Conservation (phyloP, 768 basidiomycete species). For the Amanita pallidorosea region DNA sequence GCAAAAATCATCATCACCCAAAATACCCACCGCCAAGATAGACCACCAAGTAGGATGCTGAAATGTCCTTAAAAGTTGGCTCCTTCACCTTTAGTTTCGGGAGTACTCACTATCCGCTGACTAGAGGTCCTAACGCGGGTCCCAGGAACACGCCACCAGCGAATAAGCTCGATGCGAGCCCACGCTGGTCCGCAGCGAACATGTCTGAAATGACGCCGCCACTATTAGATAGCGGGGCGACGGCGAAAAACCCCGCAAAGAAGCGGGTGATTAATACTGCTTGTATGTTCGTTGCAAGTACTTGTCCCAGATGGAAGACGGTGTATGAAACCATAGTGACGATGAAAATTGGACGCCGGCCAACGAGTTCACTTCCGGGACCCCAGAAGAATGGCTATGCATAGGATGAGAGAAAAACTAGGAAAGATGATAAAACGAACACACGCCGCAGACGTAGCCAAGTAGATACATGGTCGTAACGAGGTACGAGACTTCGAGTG, state of each 20-base stretch:
- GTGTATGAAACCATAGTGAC: slow-evolving; percentile 41
- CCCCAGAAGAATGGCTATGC: slow-evolving; percentile 41
- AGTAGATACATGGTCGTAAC: slow-evolving; percentile 39
- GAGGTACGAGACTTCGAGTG: slow-evolving; percentile 34
- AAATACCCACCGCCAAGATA: slow-evolving; percentile 59
- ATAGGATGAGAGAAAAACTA: neutral
- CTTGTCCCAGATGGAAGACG: slow-evolving; percentile 47
- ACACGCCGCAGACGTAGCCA: slow-evolving; percentile 39
- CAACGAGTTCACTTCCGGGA: slow-evolving; percentile 15
- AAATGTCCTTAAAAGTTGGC: neutral
- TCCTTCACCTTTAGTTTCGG: slow-evolving; percentile 21
- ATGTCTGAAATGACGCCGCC: slow-evolving; percentile 53
- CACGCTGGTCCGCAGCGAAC: slow-evolving; percentile 41
- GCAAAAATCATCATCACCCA: slow-evolving; percentile 64
- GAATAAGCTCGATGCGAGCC: slow-evolving; percentile 47
- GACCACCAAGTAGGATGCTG: slow-evolving; percentile 36
- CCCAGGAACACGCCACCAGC: slow-evolving; percentile 53
- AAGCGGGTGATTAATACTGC: slow-evolving; percentile 52
- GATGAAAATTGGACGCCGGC: slow-evolving; percentile 40
- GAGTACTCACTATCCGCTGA: slow-evolving; percentile 47
- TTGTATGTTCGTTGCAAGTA: slow-evolving; percentile 46
- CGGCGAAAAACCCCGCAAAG: slow-evolving; percentile 51
- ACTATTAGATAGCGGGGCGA: slow-evolving; percentile 44
- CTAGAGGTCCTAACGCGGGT: slow-evolving; percentile 52
- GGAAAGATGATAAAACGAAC: slow-evolving; percentile 10